Evolutionary conservation across 805 yeast genomes (phyloP), one percentile per base, ranked within the genome.

Genomic region (Ogataea naganishii): DNA sequence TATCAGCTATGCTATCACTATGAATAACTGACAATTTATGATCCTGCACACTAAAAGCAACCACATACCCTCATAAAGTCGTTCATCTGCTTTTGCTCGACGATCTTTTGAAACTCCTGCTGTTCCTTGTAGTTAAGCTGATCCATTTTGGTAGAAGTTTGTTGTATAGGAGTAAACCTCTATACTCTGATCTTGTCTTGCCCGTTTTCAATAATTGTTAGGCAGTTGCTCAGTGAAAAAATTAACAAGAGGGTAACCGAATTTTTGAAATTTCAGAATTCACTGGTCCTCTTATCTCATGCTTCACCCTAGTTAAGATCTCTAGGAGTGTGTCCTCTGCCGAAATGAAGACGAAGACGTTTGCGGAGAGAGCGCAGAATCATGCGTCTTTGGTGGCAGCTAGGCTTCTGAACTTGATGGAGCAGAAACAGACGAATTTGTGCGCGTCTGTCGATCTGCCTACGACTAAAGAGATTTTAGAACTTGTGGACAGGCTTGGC

Each of bases 81-180:
- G 62, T 82, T 83, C 96, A 92, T 88, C 64, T 89, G 98, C 70
- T 89, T 89, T 57, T 82, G 88, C 65, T 89, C 98, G 41, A 89
- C 95, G 41, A 89, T 66, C 59, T 80, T 88, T 63, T 86, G 95
- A 63, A 89, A 89, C 49, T 86, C 89, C 62, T 86, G 96, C 64
- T 92, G 97, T 65, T 89, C 98, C 57, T 84, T 82, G 55, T 77
- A 78, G 71, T 89, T 89, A 48, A 89, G 71, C 61, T 84, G 94
- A 53, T 89, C 98, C 98, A 89, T 89, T 31, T 46, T 70, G 45
- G 15, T 21, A 17, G 16, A 26, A 29, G 21, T 6, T 18, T 25
- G 20, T 19, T 27, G 15, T 24, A 27, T 23, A 24, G 7, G n/a
- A 14, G 13, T 14, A 14, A 26, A 14, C 14, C 26, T 14, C 26